Percentiles rank a stretch among this genome's conserved stretches.
These are phyloP conservation scores for Aspergillus japonicus DNA, from an alignment of 2,329 filamentous ascomycete species.

Conservation along the genomic window DNA sequence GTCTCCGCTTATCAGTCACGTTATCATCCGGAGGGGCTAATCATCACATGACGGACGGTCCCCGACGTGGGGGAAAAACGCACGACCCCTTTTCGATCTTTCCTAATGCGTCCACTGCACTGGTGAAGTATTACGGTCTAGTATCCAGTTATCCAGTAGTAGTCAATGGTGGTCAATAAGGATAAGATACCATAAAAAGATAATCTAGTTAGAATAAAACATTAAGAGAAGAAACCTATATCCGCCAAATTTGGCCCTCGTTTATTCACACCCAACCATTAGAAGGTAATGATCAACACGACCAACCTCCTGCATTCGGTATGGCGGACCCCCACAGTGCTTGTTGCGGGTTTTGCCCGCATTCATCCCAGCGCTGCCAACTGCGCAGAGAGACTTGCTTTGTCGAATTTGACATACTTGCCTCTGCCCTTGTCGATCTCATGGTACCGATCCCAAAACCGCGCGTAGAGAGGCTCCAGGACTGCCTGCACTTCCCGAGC, in stretches of 20 bases:
- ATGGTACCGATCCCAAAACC: constrained; percentile 97
- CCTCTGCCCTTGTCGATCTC: constrained; percentile 97
- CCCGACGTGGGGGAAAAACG: background rate
- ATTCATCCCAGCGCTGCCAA: constrained; percentile 47
- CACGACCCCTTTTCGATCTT: background rate
- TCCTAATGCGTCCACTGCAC: too few relatives aligned
- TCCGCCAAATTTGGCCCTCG: background rate
- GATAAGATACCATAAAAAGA: background rate
- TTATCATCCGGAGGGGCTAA: constrained; percentile 32
- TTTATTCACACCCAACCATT: background rate
- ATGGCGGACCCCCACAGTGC: background rate
- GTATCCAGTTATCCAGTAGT: too few relatives aligned
- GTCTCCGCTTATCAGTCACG: constrained; percentile 39
- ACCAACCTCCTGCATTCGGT: background rate
- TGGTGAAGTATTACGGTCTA: background rate
- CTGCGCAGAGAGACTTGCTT: constrained; percentile 68
- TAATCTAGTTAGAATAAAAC: background rate
- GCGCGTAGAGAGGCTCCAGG: constrained; percentile 88
- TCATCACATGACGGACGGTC: constrained; percentile 22
- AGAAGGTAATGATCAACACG: background rate
- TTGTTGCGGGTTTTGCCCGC: background rate
- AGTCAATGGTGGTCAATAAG: too few relatives aligned
- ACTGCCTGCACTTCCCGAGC: constrained; percentile 83
- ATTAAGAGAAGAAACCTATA: constrained; percentile 2
- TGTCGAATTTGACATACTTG: constrained; percentile 98